Percentiles rank a stretch among this genome's conserved stretches.
These are phyloP conservation scores for Aspergillus amoenus DNA, from an alignment of 2,329 filamentous ascomycete genomes.

Conservation along the genomic window DNA sequence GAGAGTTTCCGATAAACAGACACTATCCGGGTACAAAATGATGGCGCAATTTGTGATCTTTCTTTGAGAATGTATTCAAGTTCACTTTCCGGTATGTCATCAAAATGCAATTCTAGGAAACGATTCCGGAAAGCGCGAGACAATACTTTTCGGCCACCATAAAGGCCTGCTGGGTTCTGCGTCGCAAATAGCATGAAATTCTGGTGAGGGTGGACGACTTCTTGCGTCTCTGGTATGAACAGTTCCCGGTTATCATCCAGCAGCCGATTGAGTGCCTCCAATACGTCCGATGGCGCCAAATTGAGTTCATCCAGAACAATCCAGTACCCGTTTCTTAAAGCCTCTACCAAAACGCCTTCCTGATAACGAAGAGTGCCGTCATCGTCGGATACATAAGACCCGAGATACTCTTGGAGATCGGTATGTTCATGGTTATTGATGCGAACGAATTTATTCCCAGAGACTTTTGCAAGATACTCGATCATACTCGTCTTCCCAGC, in stretches of 20 bases:
- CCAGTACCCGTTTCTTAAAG: conserved; percentile 91
- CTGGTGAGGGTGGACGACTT: conserved; percentile 84
- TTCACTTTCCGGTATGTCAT: conserved; percentile 95
- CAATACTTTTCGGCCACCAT: conserved; percentile 89
- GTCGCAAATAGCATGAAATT: conserved; percentile 99
- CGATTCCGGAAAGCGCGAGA: conserved; percentile 95
- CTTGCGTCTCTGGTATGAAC: conserved; percentile 93
- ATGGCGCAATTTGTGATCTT: conserved; percentile 83
- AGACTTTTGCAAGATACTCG: conserved; percentile 93
- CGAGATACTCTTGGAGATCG: conserved; percentile 94
- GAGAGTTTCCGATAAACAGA: conserved; percentile 92
- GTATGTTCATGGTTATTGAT: conserved; percentile 99
- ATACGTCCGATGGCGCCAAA: conserved; percentile 90
- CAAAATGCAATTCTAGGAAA: conserved; percentile 95
- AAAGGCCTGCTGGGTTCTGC: conserved; percentile 92
- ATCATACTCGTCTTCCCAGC: conserved; percentile 99
- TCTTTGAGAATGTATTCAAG: conserved; percentile 87
- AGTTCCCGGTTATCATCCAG: conserved; percentile 96
- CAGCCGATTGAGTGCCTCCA: conserved; percentile 92
- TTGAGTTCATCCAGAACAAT: conserved; percentile 98
- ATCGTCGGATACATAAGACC: conserved; percentile 82
- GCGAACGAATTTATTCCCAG: conserved; percentile 92
- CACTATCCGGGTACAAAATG: conserved; percentile 88
- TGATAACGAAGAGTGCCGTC: conserved; percentile 88
- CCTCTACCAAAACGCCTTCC: conserved; percentile 90